phyloP scores from a whole-genome alignment of 2,329 filamentous ascomycete genomes.

The Rachicladosporium sp. region DNA sequence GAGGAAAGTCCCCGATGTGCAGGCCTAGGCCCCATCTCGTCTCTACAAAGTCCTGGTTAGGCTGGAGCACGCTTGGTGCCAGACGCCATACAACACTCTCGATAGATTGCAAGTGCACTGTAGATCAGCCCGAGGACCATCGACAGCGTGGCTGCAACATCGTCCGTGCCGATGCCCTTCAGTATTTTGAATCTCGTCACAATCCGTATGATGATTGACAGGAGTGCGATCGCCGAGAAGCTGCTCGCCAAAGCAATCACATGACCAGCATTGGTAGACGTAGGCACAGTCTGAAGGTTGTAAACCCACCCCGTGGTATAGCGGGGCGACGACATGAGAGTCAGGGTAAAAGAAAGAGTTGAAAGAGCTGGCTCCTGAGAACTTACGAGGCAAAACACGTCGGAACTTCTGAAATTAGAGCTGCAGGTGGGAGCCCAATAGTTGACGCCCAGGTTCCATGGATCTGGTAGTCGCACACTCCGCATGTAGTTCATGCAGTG shows the following conservation, averaged over 20 bases:
- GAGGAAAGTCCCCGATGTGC: slow-evolving; percentile 3
- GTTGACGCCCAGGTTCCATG: too few relatives aligned
- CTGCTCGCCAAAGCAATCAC: slow-evolving; percentile 6
- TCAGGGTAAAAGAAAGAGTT: neutral
- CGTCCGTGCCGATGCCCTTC: slow-evolving; percentile 5
- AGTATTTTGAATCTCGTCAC: slow-evolving; percentile 2
- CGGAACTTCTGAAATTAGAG: neutral
- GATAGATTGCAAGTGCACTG: slow-evolving; percentile 5
- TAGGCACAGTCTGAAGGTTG: slow-evolving; percentile 5
- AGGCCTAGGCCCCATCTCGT: slow-evolving; percentile 8
- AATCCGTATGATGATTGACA: slow-evolving; percentile 6
- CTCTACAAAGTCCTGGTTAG: neutral
- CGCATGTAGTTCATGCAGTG: too few relatives aligned
- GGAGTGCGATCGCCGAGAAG: slow-evolving; percentile 4
- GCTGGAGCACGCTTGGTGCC: neutral
- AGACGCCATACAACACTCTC: neutral
- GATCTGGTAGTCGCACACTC: too few relatives aligned
- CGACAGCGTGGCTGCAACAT: slow-evolving; percentile 1
- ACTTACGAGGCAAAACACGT: neutral
- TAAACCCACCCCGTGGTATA: slow-evolving; percentile 7
- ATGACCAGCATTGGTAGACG: slow-evolving; percentile 4
- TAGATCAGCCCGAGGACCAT: slow-evolving; percentile 7
- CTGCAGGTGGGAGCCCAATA: too few relatives aligned
- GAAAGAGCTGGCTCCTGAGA: neutral
- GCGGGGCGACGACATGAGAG: neutral